Conservation (phyloP, 192 early-diverging fungal genomes). For the Lobulomyces angularis region DNA sequence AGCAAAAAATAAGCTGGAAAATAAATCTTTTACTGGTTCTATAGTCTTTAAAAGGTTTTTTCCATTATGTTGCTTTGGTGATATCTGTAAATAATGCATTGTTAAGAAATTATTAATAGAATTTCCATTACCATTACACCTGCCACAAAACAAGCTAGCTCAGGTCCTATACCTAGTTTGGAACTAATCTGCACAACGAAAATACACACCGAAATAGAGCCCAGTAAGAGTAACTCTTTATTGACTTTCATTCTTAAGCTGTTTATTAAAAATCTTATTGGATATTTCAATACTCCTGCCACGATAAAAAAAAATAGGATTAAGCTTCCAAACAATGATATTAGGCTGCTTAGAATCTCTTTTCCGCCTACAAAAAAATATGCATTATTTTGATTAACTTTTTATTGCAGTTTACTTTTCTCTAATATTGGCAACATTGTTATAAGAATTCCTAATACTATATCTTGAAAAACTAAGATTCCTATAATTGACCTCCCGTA, state of each 20-base stretch:
- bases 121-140: conserved; percentile 30
- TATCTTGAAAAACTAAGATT: conserved; percentile 37
- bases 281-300: conserved; percentile 8
- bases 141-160: conserved; percentile 45
- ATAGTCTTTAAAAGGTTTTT: conserved; percentile 22
- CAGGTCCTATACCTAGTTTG: conserved; percentile 32
- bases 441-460: conserved; percentile 29
- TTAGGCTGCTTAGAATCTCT: conserved; percentile 18
- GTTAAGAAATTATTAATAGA: neutral
- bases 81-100: too few relatives aligned
- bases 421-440: conserved; percentile 12
- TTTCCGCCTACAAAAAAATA: conserved; percentile 17
- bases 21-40: conserved; percentile 36
- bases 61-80: conserved; percentile 23
- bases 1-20: conserved; percentile 45
- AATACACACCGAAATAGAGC: conserved; percentile 31
- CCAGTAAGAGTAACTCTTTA: conserved; percentile 32
- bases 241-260: conserved; percentile 1
- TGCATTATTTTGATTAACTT: conserved; percentile 4
- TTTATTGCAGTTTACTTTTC: too few relatives aligned
- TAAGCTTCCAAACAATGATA: conserved; percentile 14
- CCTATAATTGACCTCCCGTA: conserved; percentile 47
- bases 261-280: conserved; percentile 5
- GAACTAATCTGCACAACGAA: conserved; percentile 23
- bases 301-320: conserved; percentile 26